Conservation (phyloP, 345 rosid genomes). For the Boechera stricta region DNA sequence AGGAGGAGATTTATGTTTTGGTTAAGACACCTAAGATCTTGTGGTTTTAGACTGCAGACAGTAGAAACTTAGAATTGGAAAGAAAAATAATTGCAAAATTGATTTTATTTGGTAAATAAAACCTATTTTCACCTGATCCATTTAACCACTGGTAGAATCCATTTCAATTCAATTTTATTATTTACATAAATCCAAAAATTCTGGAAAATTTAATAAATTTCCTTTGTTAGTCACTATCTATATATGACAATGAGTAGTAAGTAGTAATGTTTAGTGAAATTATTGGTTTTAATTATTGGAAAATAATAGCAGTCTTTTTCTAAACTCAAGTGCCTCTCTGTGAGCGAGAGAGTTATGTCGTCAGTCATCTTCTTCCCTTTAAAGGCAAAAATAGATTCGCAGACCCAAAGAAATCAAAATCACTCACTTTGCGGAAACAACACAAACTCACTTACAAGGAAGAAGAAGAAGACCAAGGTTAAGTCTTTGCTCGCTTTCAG, state of each 20-base stretch:
- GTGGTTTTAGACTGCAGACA: background rate
- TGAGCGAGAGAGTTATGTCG: conserved; percentile 15
- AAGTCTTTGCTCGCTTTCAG: background rate
- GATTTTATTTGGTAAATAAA: background rate
- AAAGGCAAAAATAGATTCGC: background rate
- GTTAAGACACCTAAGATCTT: background rate
- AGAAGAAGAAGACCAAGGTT: conserved; percentile 13
- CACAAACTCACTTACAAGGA: conserved; percentile 18
- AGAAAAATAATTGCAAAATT: too few relatives aligned
- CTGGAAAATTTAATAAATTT: background rate
- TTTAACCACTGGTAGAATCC: background rate
- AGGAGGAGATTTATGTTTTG: conserved; percentile 34
- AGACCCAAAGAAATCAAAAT: conserved; percentile 1
- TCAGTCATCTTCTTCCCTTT: conserved; percentile 1
- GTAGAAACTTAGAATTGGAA: background rate
- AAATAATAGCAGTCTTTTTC: too few relatives aligned
- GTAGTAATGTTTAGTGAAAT: background rate
- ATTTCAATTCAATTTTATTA: background rate
- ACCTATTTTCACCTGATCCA: background rate
- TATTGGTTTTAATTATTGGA: background rate
- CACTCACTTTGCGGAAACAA: conserved; percentile 7
- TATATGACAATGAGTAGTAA: too few relatives aligned
- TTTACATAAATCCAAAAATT: background rate
- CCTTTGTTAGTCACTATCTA: background rate
- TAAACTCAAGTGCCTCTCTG: background rate